phyloP scores from a whole-genome alignment of 2,329 filamentous ascomycete species.

The Aspergillus puulaauensis region DNA sequence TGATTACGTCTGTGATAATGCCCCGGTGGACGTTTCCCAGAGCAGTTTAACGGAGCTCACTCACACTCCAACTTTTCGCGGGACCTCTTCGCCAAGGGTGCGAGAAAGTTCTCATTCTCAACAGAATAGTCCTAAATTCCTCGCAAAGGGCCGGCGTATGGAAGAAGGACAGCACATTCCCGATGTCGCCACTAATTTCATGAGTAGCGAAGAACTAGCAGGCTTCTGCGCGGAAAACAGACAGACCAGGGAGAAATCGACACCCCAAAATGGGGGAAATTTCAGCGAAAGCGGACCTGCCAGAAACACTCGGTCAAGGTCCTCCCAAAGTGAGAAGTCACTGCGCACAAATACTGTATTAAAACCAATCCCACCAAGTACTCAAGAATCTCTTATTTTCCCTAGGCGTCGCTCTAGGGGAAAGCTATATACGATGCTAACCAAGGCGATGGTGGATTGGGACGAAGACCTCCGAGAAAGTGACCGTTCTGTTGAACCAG shows the following conservation, averaged over 20 bases:
- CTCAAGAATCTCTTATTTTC: conserved; percentile 19
- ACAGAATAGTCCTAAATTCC: background rate
- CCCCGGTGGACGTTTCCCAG: background rate
- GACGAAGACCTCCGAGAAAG: conserved; percentile 31
- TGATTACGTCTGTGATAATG: background rate
- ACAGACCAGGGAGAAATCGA: background rate
- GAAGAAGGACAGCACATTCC: background rate
- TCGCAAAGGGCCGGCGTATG: background rate
- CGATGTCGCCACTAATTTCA: background rate
- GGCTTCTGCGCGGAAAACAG: background rate
- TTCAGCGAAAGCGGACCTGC: background rate
- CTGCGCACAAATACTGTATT: background rate
- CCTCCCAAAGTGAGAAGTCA: background rate
- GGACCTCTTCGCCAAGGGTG: background rate
- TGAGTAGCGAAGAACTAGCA: background rate
- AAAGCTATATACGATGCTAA: conserved; percentile 18
- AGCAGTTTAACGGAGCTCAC: conserved; percentile 6
- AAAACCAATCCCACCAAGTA: conserved; percentile 9
- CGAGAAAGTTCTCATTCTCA: background rate
- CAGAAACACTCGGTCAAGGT: background rate
- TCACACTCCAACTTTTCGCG: background rate
- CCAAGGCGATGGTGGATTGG: conserved; percentile 27
- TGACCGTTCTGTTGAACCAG: conserved; percentile 15
- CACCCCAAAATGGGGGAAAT: background rate
- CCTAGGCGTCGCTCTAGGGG: conserved; percentile 14